These are phyloP conservation scores for Daphne laureola DNA, from an alignment of 441 rosid genomes.

Conservation along the genomic window DNA sequence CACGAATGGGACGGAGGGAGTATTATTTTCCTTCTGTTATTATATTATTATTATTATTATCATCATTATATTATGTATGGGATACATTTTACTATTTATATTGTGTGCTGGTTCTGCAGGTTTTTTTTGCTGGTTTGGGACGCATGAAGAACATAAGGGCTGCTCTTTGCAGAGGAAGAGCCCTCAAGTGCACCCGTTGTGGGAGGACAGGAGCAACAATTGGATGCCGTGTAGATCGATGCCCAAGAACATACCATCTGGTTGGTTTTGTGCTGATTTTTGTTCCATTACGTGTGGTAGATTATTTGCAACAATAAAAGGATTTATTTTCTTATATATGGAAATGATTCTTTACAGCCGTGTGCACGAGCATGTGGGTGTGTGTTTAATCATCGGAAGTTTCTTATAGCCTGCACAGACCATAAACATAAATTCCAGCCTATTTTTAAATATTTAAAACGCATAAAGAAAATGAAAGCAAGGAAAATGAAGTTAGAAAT, in stretches of 20 bases:
- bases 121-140: conserved; percentile 97
- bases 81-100: no score
- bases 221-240: conserved; percentile 98
- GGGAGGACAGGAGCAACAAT: conserved; percentile 99
- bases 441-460: conserved; percentile 42
- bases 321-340: conserved; percentile 16
- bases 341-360: conserved; percentile 55
- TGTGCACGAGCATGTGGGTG: conserved; percentile 95
- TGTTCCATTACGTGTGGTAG: conserved; percentile 5
- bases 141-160: conserved; percentile 91
- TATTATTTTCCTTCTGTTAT: no score
- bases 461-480: conserved; percentile 75
- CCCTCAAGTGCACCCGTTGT: conserved; percentile 90
- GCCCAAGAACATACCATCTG: conserved; percentile 98
- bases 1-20: no score
- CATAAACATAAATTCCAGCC: conserved; percentile 88
- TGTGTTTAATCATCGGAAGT: conserved; percentile 95
- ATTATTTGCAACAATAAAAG: conserved; percentile 12
- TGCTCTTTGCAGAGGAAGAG: conserved; percentile 90
- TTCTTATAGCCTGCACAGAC: conserved; percentile 97
- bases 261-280: conserved; percentile 35
- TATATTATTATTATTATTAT: no score
- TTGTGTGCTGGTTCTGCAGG: conserved; percentile 33
- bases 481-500: conserved; percentile 73
- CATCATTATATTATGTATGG: no score